Conservation (phyloP, 805 yeast genomes). For the Ogataea haglerorum region DNA sequence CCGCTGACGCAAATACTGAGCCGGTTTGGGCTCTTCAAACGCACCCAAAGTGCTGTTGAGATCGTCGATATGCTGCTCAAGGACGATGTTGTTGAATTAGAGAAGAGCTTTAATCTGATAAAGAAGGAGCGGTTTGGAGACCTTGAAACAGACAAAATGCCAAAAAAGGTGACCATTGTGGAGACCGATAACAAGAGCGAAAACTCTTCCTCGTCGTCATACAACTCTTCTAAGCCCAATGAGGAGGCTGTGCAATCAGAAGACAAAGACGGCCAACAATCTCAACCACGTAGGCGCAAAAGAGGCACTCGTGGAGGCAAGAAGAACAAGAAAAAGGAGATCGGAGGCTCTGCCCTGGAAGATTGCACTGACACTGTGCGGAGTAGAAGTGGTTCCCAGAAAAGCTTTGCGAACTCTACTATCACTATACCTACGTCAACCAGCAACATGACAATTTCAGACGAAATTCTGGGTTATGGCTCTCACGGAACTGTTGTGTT, state of each 20-base stretch:
- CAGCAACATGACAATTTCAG: conserved; percentile 58
- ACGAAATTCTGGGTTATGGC: conserved; percentile 85
- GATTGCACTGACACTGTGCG: conserved; percentile 6
- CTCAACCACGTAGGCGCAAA: conserved; percentile 56
- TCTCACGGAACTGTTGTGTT: conserved; percentile 96
- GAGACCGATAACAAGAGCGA: conserved; percentile 11
- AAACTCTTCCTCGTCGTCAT: conserved; percentile 15
- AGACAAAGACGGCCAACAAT: conserved; percentile 20
- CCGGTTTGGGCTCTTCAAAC: conserved; percentile 31
- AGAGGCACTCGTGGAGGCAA: conserved; percentile 87
- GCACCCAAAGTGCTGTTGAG: conserved; percentile 35
- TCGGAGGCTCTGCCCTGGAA: conserved; percentile 3
- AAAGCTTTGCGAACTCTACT: neutral
- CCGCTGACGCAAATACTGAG: conserved; percentile 31
- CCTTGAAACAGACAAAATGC: neutral
- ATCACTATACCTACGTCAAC: conserved; percentile 11
- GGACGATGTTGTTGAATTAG: conserved; percentile 27
- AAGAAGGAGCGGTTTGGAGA: conserved; percentile 24
- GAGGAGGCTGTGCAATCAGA: conserved; percentile 6
- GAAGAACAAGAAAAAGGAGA: conserved; percentile 43
- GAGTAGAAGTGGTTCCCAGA: conserved; percentile 2
- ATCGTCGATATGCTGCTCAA: conserved; percentile 31
- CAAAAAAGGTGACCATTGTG: conserved; percentile 11
- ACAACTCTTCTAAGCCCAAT: conserved; percentile 8
- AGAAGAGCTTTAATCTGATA: conserved; percentile 24